A percentile compares a stretch with the other conserved stretches of the same genome.
Evolutionary conservation across 2,329 filamentous ascomycete genomes (phyloP).

Genomic region (Cyphellophora attinorum): DNA sequence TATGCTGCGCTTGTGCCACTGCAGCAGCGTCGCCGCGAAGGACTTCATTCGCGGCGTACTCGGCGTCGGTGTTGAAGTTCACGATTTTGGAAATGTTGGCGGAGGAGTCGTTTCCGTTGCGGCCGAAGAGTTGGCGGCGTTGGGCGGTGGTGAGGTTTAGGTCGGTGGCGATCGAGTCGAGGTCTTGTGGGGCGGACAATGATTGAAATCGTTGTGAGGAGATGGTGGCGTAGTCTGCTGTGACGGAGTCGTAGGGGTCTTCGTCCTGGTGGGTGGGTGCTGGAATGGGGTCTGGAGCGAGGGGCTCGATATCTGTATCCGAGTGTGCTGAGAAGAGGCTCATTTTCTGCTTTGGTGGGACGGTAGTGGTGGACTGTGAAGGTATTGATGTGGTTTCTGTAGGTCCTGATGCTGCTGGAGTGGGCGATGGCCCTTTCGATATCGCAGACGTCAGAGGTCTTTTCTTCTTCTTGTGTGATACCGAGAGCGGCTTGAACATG

Average conservation of each 20-base stretch:
- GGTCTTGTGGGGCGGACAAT: slow-evolving; percentile 42
- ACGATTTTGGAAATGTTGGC: slow-evolving; percentile 47
- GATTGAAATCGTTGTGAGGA: too few species aligned
- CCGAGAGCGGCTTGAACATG: slow-evolving; percentile 83
- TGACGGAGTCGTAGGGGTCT: background rate
- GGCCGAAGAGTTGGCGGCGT: slow-evolving; percentile 76
- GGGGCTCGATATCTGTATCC: too few species aligned
- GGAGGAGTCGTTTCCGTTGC: slow-evolving; percentile 30
- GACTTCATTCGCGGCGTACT: slow-evolving; percentile 78
- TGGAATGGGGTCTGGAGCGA: slow-evolving; percentile 1
- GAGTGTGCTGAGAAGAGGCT: slow-evolving; percentile 29
- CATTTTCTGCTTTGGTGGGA: slow-evolving; percentile 30
- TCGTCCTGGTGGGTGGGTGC: background rate
- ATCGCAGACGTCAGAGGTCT: too few species aligned
- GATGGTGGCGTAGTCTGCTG: too few species aligned
- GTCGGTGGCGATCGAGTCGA: slow-evolving; percentile 63
- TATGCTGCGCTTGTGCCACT: slow-evolving; percentile 63
- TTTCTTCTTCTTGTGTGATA: slow-evolving; percentile 64
- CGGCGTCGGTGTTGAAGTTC: slow-evolving; percentile 79
- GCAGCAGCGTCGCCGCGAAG: slow-evolving; percentile 53
- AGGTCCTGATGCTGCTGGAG: slow-evolving; percentile 32
- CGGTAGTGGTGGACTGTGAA: too few species aligned
- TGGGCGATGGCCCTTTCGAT: too few species aligned
- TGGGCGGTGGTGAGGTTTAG: slow-evolving; percentile 70
- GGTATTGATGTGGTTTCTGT: slow-evolving; percentile 5